Base-by-base conservation (phyloP, 2,329 filamentous ascomycete species). In the Alternaria dauci region DNA sequence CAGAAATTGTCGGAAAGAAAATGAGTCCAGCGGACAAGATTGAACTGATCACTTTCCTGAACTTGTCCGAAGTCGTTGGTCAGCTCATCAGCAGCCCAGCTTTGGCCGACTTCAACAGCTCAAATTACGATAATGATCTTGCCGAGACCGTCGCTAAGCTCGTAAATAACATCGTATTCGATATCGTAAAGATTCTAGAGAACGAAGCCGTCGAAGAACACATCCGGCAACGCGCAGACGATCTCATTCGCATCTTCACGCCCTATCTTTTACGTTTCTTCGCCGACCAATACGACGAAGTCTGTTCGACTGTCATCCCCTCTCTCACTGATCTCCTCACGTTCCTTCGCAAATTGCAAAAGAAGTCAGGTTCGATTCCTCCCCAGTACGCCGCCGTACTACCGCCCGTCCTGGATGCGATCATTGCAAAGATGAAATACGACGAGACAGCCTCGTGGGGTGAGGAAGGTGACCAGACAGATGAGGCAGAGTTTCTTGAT, bases 401-500 rank as follows among this genome's bases (percentile, higher is more conserved):
- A 12, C 88, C 91, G 26, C 91, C 93, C 5, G 93, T 98, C 53
- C 83, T 99, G 59, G 92, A 97, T 76, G 93, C 93, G 55, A 94
- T 98, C 71, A 91, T 99, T 61, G 85, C 88, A 57, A 99, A 99
- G 82, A 97, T 98, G 93, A 90, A 94, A 75, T 98, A 96, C 74
- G 95, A 99, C 71, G 94, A 97, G 76, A 97, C 94, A 6, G 91
- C 92, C 1, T 90, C 87, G 20, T 98, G 94, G 94, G 94, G 94
- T 38, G 89, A 94, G 59, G 94, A 97, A 75, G 93, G 96, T 70
- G 94, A 96, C 70, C 91, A 96, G 78, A 96, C 93, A 2, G 95
- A 98, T 71, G 95, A 99, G 80, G 95, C 94, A 26, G 95, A 99
- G 76, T 99, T 99, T 71, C 92, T 96, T 74, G 95, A 99, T 70